Evolutionary conservation across 1,284 basidiomycete genomes (phyloP), one percentile per base, ranked within the genome.

Genomic region (Hemileia vastatrix): DNA sequence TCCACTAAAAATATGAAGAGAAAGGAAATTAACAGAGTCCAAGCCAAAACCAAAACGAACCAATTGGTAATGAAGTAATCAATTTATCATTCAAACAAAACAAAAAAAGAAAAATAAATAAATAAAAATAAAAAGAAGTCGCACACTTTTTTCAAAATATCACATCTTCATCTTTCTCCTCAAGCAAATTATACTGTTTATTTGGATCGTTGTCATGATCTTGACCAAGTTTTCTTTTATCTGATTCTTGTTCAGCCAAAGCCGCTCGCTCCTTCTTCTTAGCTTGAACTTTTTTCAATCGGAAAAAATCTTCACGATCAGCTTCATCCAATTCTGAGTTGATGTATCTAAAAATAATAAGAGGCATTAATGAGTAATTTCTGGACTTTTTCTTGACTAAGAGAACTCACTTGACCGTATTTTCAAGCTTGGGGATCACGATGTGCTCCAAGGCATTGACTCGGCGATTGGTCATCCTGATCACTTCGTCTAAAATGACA

Each of bases 401-500:
- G 11, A 49, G 24, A 57, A 66, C 56, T 54, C 63, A 67, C 23
- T 88, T 90, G 80, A 98, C 91, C 4, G 95, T 98, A 77, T 98
- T 97, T 65, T 97, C 94, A 51, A 99, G 79, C 54, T 86, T 83
- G 11, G 95, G 95, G 64, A 99, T 97, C 72, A 99, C 83, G 69
- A 99, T 86, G 76, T 99, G 91, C 75, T 99, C 95, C 71, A 99
- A 95, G 3, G 95, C 95, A 72, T 99, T 99, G 33, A 99, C 95
- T 67, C 95, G 85, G 50, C 95, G 86, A 77, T 97, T 99, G 27
- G 95, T 98, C 49, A 94, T 91, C 58, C 91, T 86, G 75, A 99
- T 99, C 65, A 98, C 95, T 78, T 98, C 95, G 77, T 99, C 95
- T 24, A 99, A 83, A 69, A 98, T 97, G 60, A 89, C 94, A 80